Evolutionary conservation across 768 basidiomycete species (phyloP).

Genomic region (Panaeolus cyanescens): DNA sequence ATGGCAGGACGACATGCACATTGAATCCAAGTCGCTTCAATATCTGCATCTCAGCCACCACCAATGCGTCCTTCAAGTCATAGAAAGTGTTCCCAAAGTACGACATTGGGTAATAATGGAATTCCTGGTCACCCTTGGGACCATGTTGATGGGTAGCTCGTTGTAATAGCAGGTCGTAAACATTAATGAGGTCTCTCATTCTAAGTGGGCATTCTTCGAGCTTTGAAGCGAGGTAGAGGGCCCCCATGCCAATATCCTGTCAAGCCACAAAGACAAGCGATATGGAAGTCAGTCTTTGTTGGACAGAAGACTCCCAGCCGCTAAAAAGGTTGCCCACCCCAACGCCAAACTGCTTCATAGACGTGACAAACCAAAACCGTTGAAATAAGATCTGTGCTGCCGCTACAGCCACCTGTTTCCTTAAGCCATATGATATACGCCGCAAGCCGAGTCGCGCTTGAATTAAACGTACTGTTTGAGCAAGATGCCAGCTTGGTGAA

Average conservation of each 20-base stretch:
- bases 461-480: slow-evolving; percentile 69
- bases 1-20: slow-evolving; percentile 90
- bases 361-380: slow-evolving; percentile 94
- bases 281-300: background rate
- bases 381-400: slow-evolving; percentile 97
- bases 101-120: slow-evolving; percentile 83
- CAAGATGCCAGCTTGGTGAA: slow-evolving; percentile 92
- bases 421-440: slow-evolving; percentile 26
- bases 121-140: slow-evolving; percentile 35
- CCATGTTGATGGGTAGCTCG: slow-evolving; percentile 58
- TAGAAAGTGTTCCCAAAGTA: slow-evolving; percentile 91
- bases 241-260: slow-evolving; percentile 90
- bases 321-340: slow-evolving; percentile 58
- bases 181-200: slow-evolving; percentile 93
- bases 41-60: slow-evolving; percentile 96
- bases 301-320: background rate
- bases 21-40: slow-evolving; percentile 96
- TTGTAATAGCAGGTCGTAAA: slow-evolving; percentile 88
- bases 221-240: slow-evolving; percentile 85
- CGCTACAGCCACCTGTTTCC: slow-evolving; percentile 96
- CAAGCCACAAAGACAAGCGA: background rate
- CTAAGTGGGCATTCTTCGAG: slow-evolving; percentile 90
- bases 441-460: background rate
- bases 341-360: slow-evolving; percentile 93
- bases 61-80: slow-evolving; percentile 91